Evolutionary conservation across 1,284 basidiomycete species (phyloP).

Genomic region (Microbotryum silenes-acaulis): DNA sequence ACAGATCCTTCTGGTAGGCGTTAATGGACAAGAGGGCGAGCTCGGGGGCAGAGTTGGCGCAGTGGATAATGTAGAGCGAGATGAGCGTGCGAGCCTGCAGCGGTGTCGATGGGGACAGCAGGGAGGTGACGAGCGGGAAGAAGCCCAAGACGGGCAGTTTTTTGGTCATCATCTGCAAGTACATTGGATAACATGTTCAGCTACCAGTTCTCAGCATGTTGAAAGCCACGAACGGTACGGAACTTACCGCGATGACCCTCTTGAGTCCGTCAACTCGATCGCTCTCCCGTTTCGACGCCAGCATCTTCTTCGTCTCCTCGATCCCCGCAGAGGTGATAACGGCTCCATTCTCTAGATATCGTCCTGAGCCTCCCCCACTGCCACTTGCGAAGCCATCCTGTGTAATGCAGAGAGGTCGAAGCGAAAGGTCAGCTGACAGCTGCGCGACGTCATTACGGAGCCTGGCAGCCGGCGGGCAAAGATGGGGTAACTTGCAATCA

Average conservation of each 20-base stretch:
- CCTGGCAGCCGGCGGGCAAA: too few relatives aligned
- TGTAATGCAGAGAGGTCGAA: background rate
- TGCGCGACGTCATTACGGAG: background rate
- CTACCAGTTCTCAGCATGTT: constrained; percentile 12
- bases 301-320: constrained; percentile 69
- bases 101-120: constrained; percentile 39
- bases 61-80: constrained; percentile 91
- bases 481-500: constrained; percentile 13
- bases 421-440: background rate
- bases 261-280: constrained; percentile 92
- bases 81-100: constrained; percentile 94
- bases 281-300: constrained; percentile 74
- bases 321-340: constrained; percentile 36
- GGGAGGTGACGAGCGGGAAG: constrained; percentile 75
- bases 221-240: background rate
- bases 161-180: constrained; percentile 73
- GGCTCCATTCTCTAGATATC: constrained; percentile 35
- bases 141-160: constrained; percentile 82
- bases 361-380: constrained; percentile 27
- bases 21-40: constrained; percentile 94
- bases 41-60: constrained; percentile 87
- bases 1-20: constrained; percentile 94
- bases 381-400: constrained; percentile 30
- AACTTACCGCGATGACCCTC: constrained; percentile 73
- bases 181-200: constrained; percentile 4